Conservation (phyloP, 768 basidiomycete species). For the Termitomyces sp. region DNA sequence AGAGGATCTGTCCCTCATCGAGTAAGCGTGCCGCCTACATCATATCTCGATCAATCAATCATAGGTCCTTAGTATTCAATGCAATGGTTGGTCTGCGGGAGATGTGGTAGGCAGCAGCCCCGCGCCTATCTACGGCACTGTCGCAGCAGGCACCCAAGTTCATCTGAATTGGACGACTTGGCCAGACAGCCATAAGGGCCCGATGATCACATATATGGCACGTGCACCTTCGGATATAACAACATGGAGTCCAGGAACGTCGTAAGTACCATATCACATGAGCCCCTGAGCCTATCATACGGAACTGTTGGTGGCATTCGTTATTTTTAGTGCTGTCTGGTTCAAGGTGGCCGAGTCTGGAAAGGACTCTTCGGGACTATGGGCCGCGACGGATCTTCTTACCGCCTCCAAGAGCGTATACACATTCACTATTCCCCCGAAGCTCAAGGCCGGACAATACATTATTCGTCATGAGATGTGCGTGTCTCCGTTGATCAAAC, state of each 20-base stretch:
- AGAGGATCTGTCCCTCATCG: slow-evolving; percentile 34
- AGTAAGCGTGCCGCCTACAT: slow-evolving; percentile 16
- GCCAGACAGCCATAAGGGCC: slow-evolving; percentile 39
- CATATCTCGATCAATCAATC: neutral
- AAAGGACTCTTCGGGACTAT: slow-evolving; percentile 40
- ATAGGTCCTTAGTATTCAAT: slow-evolving; percentile 25
- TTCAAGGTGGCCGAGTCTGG: slow-evolving; percentile 49
- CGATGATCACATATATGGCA: slow-evolving; percentile 46
- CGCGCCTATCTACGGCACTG: slow-evolving; percentile 35
- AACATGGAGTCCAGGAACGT: slow-evolving; percentile 37
- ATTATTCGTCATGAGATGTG: slow-evolving; percentile 48
- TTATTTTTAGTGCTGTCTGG: slow-evolving; percentile 40
- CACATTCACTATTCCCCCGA: slow-evolving; percentile 44
- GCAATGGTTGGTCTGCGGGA: slow-evolving; percentile 28
- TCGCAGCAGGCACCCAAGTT: slow-evolving; percentile 37
- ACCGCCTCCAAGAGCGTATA: slow-evolving; percentile 38
- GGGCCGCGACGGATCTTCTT: slow-evolving; percentile 42
- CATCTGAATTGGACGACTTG: slow-evolving; percentile 41
- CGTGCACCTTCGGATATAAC: slow-evolving; percentile 43
- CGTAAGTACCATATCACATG: slow-evolving; percentile 19
- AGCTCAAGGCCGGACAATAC: slow-evolving; percentile 45
- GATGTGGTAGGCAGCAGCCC: slow-evolving; percentile 31
- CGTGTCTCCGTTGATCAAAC: neutral
- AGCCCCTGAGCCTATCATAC: neutral
- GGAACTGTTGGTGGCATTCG: neutral